Conservation (phyloP, 1,284 basidiomycete genomes). For the Pholiota adiposa region DNA sequence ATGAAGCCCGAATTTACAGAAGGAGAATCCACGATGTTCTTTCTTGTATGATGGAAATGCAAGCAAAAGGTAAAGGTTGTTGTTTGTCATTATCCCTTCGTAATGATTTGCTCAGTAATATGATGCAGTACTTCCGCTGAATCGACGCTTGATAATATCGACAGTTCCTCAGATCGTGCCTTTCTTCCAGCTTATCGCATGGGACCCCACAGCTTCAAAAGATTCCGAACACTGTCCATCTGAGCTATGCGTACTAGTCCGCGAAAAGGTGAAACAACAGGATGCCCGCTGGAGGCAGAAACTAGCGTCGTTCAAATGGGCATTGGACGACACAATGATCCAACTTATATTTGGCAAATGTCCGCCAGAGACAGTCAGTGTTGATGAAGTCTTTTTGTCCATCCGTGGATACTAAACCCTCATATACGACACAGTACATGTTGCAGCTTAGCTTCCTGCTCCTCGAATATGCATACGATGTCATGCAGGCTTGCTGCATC, state of each 20-base stretch:
- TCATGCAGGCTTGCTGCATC: constrained; percentile 9
- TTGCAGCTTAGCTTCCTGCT: constrained; percentile 18
- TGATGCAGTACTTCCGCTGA: background rate
- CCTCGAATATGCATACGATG: constrained; percentile 17
- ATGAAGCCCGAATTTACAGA: constrained; percentile 24
- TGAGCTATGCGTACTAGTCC: constrained; percentile 15
- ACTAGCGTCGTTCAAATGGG: constrained; percentile 14
- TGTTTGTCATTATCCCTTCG: background rate
- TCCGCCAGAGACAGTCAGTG: constrained; percentile 16
- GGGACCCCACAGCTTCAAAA: background rate
- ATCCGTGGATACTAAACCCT: background rate
- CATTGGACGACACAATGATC: constrained; percentile 16
- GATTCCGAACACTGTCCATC: background rate
- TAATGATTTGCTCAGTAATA: too few relatives aligned
- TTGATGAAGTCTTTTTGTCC: background rate
- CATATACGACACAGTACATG: constrained; percentile 12
- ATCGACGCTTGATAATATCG: background rate
- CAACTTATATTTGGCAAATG: constrained; percentile 12
- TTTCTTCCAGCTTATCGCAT: constrained; percentile 6
- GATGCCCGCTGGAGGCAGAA: constrained; percentile 6
- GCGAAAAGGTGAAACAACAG: constrained; percentile 16
- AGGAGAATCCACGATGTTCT: constrained; percentile 18
- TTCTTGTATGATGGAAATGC: constrained; percentile 13
- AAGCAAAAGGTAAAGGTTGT: constrained; percentile 16
- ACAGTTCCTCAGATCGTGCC: background rate